Base-by-base conservation (phyloP, 1,284 basidiomycete genomes). In the Phellopilus nigrolimitatus region DNA sequence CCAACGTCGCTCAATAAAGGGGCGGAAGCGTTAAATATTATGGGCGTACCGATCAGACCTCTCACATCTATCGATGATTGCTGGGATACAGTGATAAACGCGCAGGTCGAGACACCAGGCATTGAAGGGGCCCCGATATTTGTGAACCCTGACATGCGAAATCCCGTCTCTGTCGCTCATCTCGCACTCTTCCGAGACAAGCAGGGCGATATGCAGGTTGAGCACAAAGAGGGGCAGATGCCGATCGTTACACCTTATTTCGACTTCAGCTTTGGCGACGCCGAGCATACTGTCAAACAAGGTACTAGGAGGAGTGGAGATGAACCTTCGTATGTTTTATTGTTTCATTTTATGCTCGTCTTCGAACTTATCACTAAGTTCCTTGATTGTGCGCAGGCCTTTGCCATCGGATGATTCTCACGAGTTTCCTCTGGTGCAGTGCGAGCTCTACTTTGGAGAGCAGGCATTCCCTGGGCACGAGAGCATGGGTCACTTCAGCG, bases 31-130 rank as follows among this genome's bases (percentile, higher is more conserved):
- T 31, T 24, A 27, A 34, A 22, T 15, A 28, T 50, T 34, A 40
- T 50, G 53, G 47, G 53, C 3, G 21, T 25, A 36, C 38, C 53
- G 17, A 45, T 54, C 37, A 9, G 34, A 4, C 47, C 42, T 12
- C 13, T 50, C 15, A 43, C 25, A 10, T 31, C 47, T 21, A 28
- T 30, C 15, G 48, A 50, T 21, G 53, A 54, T 19, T 47, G 47
- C 36, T 54, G 53, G 53, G 34, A 39, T 19, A 17, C 47, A 24
- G 27, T 54, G 10, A 33, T 24, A 2, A 39, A 17, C 15, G 41
- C 48, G 4, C 24, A 33, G 31, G 13, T 22, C 2, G 53, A 44
- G 27, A 28, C 25, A 15, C n/a, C 49, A 4, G 43, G 40, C 12
- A 38, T 7, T 3, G 48, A 50, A 17, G 28, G 24, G 30, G n/a